Conservation (phyloP, 139 green algal genomes). For the Chlorella sp. region DNA sequence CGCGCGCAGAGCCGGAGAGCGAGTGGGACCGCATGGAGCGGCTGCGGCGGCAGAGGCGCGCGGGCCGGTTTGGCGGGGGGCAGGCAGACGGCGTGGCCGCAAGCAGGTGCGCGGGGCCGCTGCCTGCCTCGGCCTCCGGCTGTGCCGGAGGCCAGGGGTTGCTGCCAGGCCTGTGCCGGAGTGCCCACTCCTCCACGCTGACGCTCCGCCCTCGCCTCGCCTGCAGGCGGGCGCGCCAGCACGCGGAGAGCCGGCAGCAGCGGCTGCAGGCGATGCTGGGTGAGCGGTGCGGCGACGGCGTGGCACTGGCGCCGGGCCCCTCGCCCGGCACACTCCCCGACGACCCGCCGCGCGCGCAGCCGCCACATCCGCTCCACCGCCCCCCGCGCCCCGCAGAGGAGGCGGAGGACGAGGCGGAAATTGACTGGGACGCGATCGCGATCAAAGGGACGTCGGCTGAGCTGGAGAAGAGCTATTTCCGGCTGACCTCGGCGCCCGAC, state of each 20-base stretch:
- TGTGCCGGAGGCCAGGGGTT: neutral
- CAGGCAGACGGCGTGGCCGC: slow-evolving; percentile 22
- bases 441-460: slow-evolving; percentile 31
- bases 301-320: too few species aligned
- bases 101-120: neutral
- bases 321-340: neutral
- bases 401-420: slow-evolving; percentile 27
- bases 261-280: neutral
- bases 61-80: slow-evolving; percentile 57
- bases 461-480: slow-evolving; percentile 91
- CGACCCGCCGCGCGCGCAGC: neutral
- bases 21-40: too few species aligned
- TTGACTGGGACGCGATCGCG: slow-evolving; percentile 46
- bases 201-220: too few species aligned
- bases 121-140: neutral
- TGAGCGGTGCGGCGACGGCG: too few species aligned
- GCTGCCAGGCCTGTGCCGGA: too few species aligned
- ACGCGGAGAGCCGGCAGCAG: neutral
- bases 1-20: too few species aligned
- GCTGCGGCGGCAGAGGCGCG: slow-evolving; percentile 32
- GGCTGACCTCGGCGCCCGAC: slow-evolving; percentile 76
- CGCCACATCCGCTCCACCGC: neutral
- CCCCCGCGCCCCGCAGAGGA: neutral
- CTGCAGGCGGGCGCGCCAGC: too few species aligned
- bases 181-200: too few species aligned